Evolutionary conservation across 2,329 filamentous ascomycete genomes (phyloP), one percentile per base, ranked within the genome.

Genomic region (Elsinoe australis): DNA sequence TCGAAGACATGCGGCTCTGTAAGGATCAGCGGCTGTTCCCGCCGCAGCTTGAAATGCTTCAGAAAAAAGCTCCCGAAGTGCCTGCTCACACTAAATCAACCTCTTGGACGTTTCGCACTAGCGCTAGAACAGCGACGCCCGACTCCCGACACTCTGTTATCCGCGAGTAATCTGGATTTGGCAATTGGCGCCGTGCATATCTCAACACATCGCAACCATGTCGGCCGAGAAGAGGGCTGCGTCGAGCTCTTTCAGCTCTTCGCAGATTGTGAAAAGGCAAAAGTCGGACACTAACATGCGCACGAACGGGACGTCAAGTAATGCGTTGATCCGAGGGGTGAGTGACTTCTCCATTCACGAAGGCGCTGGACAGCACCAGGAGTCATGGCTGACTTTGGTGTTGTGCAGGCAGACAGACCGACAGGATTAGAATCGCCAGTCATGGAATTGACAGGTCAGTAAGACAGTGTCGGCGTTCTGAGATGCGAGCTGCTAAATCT

Each of bases 191-290:
- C n/a, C n/a, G n/a, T n/a, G n/a, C n/a, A n/a, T n/a, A n/a, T n/a
- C n/a, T n/a, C n/a, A n/a, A n/a, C 35, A 24, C n/a, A 44, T 14
- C 24, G 2, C 15, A 4, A 44, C 14, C 39, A 44, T 44, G 39
- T 44, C 39, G 19, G 45, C 85, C 54, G 89, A 94, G 68, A 96
- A 98, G 71, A 80, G 92, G 62, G 85, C 88, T 51, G 88, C 89
- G n/a, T 82, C 85, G 53, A 83, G 85, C 57, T 84, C 86, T 52
- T 90, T 90, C 57, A 79, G 82, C 59, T 80, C 80, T 18, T 80
- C 82, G 41, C 86, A 94, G 67, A 76, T 90, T 57, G 79, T 96
- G 53, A 98, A 96, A 73, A 78, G 90, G 64, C 88, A 90, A 64
- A 94, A 92, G 64, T 78, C 79, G 50, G 77, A 80, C 56, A 71